phyloP scores from a whole-genome alignment of 805 yeast species.

The Sugiyamaella boreocaroliniensis region DNA sequence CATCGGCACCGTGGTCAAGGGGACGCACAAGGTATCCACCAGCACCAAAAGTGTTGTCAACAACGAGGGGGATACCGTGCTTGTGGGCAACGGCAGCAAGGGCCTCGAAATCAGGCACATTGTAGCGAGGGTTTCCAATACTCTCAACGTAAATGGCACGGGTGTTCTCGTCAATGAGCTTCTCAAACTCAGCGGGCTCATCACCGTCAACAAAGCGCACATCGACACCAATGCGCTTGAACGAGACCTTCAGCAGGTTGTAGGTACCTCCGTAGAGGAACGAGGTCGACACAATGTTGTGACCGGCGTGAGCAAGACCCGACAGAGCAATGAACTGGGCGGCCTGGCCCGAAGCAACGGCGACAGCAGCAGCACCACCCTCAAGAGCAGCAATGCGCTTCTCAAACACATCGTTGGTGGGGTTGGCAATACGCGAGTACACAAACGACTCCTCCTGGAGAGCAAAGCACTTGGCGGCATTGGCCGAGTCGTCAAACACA shows the following conservation, averaged over 20 bases:
- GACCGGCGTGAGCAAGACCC: conserved; percentile 81
- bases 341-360: conserved; percentile 93
- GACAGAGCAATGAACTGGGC: conserved; percentile 84
- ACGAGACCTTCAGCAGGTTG: conserved; percentile 88
- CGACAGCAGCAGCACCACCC: conserved; percentile 85
- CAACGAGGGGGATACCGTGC: conserved; percentile 83
- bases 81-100: conserved; percentile 73
- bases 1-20: conserved; percentile 83
- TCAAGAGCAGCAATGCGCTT: conserved; percentile 89
- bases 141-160: conserved; percentile 86
- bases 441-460: conserved; percentile 78
- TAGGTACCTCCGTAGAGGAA: conserved; percentile 93
- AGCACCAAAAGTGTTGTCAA: conserved; percentile 95
- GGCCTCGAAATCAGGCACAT: conserved; percentile 83
- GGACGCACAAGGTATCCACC: conserved; percentile 88
- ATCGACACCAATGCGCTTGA: conserved; percentile 83
- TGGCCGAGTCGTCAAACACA: conserved; percentile 79
- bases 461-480: conserved; percentile 88
- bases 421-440: conserved; percentile 87
- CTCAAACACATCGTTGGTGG: conserved; percentile 88
- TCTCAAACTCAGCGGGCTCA: conserved; percentile 60
- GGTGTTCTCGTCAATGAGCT: conserved; percentile 72
- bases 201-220: conserved; percentile 83
- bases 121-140: conserved; percentile 88
- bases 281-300: conserved; percentile 81